Conservation (phyloP, 208 protist genomes). For the Acanthamoeba royreba region DNA sequence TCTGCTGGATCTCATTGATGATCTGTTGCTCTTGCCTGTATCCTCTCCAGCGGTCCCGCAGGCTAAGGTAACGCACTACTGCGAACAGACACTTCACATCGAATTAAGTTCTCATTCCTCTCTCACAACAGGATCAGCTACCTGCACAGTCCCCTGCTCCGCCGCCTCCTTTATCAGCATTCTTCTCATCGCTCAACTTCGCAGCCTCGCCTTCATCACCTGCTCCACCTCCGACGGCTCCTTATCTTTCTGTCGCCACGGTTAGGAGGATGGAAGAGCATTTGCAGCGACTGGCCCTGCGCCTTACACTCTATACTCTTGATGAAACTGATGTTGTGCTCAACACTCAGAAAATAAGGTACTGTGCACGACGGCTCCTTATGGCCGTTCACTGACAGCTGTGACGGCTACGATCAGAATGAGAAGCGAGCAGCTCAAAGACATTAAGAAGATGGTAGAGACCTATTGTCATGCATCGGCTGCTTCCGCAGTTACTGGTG, state of each 20-base stretch:
- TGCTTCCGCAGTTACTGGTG: not conserved
- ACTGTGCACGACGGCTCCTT: not conserved
- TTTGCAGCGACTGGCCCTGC: not conserved
- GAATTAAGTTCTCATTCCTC: not conserved
- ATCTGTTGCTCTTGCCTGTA: constrained; percentile 6
- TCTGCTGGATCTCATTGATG: constrained; percentile 15
- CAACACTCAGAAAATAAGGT: not conserved
- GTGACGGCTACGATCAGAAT: not conserved
- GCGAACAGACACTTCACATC: no score
- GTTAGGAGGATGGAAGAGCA: not conserved
- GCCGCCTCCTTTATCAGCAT: not conserved
- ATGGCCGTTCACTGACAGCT: not conserved
- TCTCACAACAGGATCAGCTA: not conserved
- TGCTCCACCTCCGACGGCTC: not conserved
- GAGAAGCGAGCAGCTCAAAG: constrained; percentile 3
- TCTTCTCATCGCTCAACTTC: not conserved
- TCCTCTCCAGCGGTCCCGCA: not conserved
- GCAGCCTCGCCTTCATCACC: not conserved
- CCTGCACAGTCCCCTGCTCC: not conserved
- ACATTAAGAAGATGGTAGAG: constrained; percentile 36
- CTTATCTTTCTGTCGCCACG: not conserved
- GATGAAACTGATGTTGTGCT: constrained; percentile 32
- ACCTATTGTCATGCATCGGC: not conserved
- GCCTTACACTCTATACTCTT: constrained; percentile 22
- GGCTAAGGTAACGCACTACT: not conserved